These are phyloP conservation scores for Cladosporium phlei DNA, from an alignment of 2,329 filamentous ascomycete species.

Conservation along the genomic window DNA sequence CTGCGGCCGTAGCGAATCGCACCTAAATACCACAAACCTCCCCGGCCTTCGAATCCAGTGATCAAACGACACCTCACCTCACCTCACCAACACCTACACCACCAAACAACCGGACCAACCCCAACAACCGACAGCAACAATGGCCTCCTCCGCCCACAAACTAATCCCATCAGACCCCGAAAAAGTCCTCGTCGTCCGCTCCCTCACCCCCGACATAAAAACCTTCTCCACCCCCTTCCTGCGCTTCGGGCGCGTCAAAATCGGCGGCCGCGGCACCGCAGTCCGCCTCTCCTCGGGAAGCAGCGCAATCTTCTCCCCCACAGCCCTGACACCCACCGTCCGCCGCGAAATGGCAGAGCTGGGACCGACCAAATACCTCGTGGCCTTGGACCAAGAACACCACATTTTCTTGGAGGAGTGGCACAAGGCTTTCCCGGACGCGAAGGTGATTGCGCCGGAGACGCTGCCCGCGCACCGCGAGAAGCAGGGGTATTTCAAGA, in stretches of 20 bases:
- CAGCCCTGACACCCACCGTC: constrained; percentile 73
- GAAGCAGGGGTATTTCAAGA: constrained; percentile 32
- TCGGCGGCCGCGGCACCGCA: constrained; percentile 83
- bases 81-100: background rate
- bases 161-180: constrained; percentile 60
- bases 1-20: no score
- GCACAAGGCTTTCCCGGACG: constrained; percentile 71
- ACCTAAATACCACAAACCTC: no score
- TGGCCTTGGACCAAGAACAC: constrained; percentile 86
- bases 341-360: constrained; percentile 56
- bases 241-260: constrained; percentile 71
- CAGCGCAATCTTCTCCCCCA: constrained; percentile 87
- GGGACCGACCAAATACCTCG: constrained; percentile 72
- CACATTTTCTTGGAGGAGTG: constrained; percentile 89
- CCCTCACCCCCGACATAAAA: constrained; percentile 71
- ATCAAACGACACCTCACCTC: background rate
- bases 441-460: constrained; percentile 75
- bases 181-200: constrained; percentile 84
- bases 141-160: constrained; percentile 30
- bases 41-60: no score
- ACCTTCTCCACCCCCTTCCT: constrained; percentile 80
- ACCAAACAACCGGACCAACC: background rate
- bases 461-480: constrained; percentile 77
- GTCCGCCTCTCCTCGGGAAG: constrained; percentile 73
- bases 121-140: constrained; percentile 14